Conservation (phyloP, 768 basidiomycete genomes). For the Tylopilus rubrobrunneus region DNA sequence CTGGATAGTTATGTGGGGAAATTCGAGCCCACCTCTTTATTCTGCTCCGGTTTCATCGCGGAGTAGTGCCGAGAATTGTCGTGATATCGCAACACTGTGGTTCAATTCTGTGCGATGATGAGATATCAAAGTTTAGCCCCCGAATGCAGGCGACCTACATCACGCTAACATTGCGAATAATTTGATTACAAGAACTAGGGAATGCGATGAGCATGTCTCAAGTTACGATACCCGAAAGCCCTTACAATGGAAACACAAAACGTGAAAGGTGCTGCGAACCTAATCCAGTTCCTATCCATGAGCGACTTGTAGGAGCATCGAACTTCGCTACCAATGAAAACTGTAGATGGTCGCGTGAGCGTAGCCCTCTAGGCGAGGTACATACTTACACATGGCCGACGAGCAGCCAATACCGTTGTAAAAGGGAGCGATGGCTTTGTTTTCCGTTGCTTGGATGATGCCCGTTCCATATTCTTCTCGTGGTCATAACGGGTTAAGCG, state of each 20-base stretch:
- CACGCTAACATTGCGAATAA: conserved; percentile 60
- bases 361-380: neutral
- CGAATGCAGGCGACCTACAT: conserved; percentile 40
- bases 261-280: conserved; percentile 70
- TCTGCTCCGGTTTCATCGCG: conserved; percentile 56
- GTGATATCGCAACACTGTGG: conserved; percentile 82
- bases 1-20: conserved; percentile 79
- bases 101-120: conserved; percentile 49
- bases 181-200: conserved; percentile 71
- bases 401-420: conserved; percentile 70
- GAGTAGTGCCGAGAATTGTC: conserved; percentile 85
- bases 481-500: conserved; percentile 41
- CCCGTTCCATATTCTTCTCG: conserved; percentile 51
- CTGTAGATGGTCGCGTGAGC: conserved; percentile 33
- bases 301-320: conserved; percentile 57
- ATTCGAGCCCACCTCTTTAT: conserved; percentile 56
- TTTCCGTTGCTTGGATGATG: conserved; percentile 37
- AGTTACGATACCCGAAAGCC: conserved; percentile 1
- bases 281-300: conserved; percentile 56
- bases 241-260: conserved; percentile 74
- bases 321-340: conserved; percentile 64
- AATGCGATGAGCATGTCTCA: conserved; percentile 1
- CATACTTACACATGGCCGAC: conserved; percentile 54
- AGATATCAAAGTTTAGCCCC: neutral
- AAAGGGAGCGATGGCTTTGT: conserved; percentile 63